Percentiles rank a stretch among this genome's conserved stretches.
Conservation (phyloP, 2,329 filamentous ascomycete species). For the Hymenoscyphus fraxineus region DNA sequence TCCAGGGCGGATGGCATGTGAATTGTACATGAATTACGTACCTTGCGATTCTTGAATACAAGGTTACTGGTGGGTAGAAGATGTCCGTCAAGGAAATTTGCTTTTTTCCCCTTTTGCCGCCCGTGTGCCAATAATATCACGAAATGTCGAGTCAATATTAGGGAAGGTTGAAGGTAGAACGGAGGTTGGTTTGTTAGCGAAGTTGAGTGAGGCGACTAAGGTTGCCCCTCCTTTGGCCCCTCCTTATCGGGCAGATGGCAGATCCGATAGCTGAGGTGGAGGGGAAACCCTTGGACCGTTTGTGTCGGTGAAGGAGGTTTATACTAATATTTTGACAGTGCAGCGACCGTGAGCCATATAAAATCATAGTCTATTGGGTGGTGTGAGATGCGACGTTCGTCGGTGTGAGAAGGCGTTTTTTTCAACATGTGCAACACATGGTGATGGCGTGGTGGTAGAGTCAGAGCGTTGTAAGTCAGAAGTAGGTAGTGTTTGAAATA, state of each 20-base stretch:
- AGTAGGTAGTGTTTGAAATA: not conserved
- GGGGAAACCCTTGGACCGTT: not conserved
- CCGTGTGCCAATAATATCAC: slow-evolving; percentile 3
- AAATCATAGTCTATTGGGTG: not conserved
- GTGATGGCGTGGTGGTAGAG: not conserved
- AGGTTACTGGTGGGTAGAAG: not conserved
- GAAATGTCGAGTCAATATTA: not conserved
- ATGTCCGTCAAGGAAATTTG: not conserved
- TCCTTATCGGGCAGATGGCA: slow-evolving; percentile 3
- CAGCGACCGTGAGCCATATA: not conserved
- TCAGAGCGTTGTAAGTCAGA: too few relatives aligned
- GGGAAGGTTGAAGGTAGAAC: not conserved
- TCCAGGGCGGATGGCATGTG: not conserved
- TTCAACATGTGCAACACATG: not conserved
- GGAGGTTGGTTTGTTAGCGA: not conserved
- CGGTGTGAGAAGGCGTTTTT: not conserved
- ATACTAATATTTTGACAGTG: not conserved
- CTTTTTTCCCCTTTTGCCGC: not conserved
- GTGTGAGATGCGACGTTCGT: not conserved
- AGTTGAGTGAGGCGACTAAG: not conserved
- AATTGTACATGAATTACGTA: not conserved
- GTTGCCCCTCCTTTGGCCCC: not conserved
- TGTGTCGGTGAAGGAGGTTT: not conserved
- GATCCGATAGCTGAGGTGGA: not conserved
- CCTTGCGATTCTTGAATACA: not conserved